phyloP scores from a whole-genome alignment of 2,329 filamentous ascomycete genomes.

The Venturia nashicola region DNA sequence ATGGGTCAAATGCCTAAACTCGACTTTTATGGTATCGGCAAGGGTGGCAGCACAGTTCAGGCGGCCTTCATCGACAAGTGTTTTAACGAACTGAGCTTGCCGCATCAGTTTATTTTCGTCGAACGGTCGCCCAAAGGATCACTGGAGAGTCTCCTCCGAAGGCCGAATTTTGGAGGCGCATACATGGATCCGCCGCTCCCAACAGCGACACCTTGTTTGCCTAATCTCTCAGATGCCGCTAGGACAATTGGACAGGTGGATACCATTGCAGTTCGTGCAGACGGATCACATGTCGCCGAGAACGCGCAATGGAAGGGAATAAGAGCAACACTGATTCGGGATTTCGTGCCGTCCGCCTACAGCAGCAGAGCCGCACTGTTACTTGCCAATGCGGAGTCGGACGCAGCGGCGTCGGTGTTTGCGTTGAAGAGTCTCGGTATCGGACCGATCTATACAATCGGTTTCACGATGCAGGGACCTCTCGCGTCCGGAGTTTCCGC shows the following conservation, averaged over 20 bases:
- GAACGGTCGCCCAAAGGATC: conserved; percentile 56
- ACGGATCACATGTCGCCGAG: conserved; percentile 55
- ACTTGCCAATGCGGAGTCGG: conserved; percentile 58
- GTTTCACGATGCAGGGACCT: conserved; percentile 50
- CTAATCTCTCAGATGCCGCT: conserved; percentile 60
- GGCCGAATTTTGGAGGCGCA: conserved; percentile 68
- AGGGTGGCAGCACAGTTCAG: conserved; percentile 58
- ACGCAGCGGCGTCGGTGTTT: conserved; percentile 68
- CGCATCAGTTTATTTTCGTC: conserved; percentile 65
- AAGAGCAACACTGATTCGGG: conserved; percentile 64
- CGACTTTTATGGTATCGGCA: conserved; percentile 69
- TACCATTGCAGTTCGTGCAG: conserved; percentile 47
- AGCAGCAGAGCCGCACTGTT: conserved; percentile 63
- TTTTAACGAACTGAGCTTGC: conserved; percentile 57
- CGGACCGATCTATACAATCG: conserved; percentile 72
- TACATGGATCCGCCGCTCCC: conserved; percentile 63
- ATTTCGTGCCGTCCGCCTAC: conserved; percentile 75
- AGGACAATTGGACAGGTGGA: conserved; percentile 70
- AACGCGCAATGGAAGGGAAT: conserved; percentile 83
- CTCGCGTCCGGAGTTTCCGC: conserved; percentile 54
- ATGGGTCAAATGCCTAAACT: conserved; percentile 72
- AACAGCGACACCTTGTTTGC: conserved; percentile 45
- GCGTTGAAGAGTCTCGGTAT: conserved; percentile 65
- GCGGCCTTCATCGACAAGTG: conserved; percentile 71
- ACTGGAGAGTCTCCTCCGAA: conserved; percentile 60